Percentiles rank a stretch among this genome's conserved stretches.
These are phyloP conservation scores for Forsythia viridissima DNA, from an alignment of 257 asterid genomes.

Conservation along the genomic window DNA sequence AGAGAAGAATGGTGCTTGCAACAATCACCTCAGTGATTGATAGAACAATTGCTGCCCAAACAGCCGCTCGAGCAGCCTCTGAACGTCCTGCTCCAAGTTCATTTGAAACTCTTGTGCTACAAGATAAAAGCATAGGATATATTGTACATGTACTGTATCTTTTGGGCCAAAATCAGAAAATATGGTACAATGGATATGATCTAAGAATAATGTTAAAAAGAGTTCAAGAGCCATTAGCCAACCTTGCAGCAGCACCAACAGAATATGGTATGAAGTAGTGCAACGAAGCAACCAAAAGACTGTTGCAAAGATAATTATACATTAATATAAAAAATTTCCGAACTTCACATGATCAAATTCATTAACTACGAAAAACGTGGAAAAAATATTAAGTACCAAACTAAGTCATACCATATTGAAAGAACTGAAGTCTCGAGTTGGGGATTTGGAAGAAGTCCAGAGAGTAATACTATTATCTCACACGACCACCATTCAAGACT, in stretches of 20 bases:
- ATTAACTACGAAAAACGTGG: background rate
- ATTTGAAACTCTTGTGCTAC: conserved; percentile 61
- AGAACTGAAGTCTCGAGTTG: conserved; percentile 61
- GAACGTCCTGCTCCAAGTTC: conserved; percentile 58
- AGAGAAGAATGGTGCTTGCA: conserved; percentile 36
- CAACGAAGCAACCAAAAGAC: conserved; percentile 50
- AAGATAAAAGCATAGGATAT: background rate
- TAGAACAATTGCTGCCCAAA: conserved; percentile 43
- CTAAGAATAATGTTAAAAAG: background rate
- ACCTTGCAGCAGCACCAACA: conserved; percentile 70
- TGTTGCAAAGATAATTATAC: conserved; percentile 25
- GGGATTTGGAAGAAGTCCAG: conserved; percentile 67
- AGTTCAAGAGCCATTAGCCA: background rate
- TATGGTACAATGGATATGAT: background rate
- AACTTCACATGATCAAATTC: background rate
- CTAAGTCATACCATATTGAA: conserved; percentile 41
- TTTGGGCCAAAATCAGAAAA: too few species aligned
- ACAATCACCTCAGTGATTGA: conserved; percentile 42
- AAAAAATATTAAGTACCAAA: background rate
- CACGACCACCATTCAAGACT: conserved; percentile 64
- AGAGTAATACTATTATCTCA: conserved; percentile 50
- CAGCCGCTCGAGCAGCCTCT: conserved; percentile 42
- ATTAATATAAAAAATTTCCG: background rate
- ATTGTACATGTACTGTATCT: too few species aligned
- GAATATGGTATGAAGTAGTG: conserved; percentile 64